Evolutionary conservation across 257 asterid species (phyloP).

Genomic region (Verbena officinalis): DNA sequence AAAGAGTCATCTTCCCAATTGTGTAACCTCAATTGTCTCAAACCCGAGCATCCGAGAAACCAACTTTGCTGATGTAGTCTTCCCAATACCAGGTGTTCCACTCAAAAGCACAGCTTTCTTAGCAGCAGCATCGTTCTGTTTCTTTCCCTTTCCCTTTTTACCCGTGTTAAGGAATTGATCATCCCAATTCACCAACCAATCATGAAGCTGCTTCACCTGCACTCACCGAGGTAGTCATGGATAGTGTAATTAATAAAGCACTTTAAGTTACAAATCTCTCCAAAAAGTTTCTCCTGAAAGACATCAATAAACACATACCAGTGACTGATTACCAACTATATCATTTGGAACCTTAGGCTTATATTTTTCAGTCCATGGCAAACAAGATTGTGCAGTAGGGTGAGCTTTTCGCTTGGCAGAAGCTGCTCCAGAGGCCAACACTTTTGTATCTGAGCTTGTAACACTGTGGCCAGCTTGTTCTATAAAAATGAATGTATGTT

Average conservation of each 20-base stretch:
- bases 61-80: constrained; percentile 92
- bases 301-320: constrained; percentile 55
- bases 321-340: constrained; percentile 85
- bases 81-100: constrained; percentile 99
- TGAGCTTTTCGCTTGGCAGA: constrained; percentile 48
- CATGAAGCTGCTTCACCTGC: constrained; percentile 98
- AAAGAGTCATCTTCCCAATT: neutral
- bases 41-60: constrained; percentile 94
- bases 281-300: constrained; percentile 25
- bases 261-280: constrained; percentile 8
- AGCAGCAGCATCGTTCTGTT: constrained; percentile 82
- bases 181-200: constrained; percentile 86
- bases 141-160: constrained; percentile 74
- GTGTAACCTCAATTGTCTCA: constrained; percentile 81
- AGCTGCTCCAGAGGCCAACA: constrained; percentile 39
- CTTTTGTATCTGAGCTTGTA: constrained; percentile 47
- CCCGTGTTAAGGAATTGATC: constrained; percentile 66
- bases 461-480: constrained; percentile 42
- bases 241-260: constrained; percentile 31
- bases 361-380: constrained; percentile 94
- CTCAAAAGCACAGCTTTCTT: constrained; percentile 87
- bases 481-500: constrained; percentile 28
- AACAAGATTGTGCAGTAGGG: constrained; percentile 41
- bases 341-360: constrained; percentile 78
- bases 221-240: constrained; percentile 31